Conservation (phyloP, 2,329 filamentous ascomycete genomes). For the Emmonsiellopsis sp. region DNA sequence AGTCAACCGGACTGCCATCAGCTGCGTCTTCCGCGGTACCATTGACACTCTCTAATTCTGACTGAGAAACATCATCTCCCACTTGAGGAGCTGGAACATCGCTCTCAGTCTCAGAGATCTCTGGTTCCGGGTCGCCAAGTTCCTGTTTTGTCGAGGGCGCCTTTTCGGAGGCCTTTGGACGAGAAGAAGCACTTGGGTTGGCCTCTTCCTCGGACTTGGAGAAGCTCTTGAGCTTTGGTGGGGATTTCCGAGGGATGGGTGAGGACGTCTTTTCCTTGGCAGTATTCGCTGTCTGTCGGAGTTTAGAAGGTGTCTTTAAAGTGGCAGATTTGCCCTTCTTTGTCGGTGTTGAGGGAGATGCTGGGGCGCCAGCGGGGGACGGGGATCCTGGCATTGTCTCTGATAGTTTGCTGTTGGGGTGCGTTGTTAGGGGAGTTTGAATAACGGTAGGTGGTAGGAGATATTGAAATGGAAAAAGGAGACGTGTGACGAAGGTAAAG, state of each 20-base stretch:
- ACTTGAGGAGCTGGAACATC: slow-evolving; percentile 35
- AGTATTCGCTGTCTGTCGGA: slow-evolving; percentile 11
- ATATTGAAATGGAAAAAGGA: background rate
- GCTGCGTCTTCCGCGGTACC: slow-evolving; percentile 2
- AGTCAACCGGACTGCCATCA: slow-evolving; percentile 17
- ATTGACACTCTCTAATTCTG: background rate
- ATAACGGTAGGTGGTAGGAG: background rate
- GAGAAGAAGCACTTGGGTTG: background rate
- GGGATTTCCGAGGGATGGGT: slow-evolving; percentile 10
- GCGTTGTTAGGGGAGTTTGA: background rate
- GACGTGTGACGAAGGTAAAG: background rate
- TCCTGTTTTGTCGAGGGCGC: background rate
- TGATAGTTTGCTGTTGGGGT: background rate
- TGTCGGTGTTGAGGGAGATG: slow-evolving; percentile 17
- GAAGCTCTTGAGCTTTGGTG: slow-evolving; percentile 2
- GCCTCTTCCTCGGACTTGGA: background rate
- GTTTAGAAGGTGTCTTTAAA: slow-evolving; percentile 17
- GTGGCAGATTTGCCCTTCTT: slow-evolving; percentile 16
- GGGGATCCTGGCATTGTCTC: slow-evolving; percentile 17
- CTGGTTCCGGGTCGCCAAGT: background rate
- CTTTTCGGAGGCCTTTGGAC: background rate
- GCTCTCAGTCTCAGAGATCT: slow-evolving; percentile 40
- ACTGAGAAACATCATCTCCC: background rate
- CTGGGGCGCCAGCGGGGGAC: slow-evolving; percentile 12
- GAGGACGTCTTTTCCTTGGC: slow-evolving; percentile 13